Evolutionary conservation across 2,329 filamentous ascomycete species (phyloP).

Genomic region (Penicillium sp.): DNA sequence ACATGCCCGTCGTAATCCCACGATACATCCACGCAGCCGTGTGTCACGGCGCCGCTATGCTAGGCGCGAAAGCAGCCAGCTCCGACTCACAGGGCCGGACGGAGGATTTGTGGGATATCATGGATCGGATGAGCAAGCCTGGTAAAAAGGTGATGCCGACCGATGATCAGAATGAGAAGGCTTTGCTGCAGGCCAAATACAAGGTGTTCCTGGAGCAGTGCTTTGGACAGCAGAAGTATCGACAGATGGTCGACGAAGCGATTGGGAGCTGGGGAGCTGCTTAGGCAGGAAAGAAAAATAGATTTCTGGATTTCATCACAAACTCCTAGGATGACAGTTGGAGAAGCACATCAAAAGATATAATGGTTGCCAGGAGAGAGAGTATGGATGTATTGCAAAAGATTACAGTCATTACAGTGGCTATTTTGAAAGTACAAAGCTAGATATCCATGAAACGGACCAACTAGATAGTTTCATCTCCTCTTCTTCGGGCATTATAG

Average conservation of each 20-base stretch:
- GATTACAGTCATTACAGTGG: constrained; percentile 11
- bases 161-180: constrained; percentile 72
- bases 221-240: constrained; percentile 79
- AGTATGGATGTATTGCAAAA: background rate
- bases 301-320: background rate
- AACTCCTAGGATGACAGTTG: background rate
- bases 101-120: constrained; percentile 91
- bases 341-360: background rate
- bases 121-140: constrained; percentile 96
- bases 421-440: too few relatives aligned
- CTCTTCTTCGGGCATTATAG: too few relatives aligned
- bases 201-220: constrained; percentile 95
- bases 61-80: constrained; percentile 95
- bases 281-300: background rate
- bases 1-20: constrained; percentile 91
- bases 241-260: constrained; percentile 73
- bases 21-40: constrained; percentile 94
- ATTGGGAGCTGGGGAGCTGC: constrained; percentile 48
- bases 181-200: constrained; percentile 84
- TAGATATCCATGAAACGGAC: too few relatives aligned
- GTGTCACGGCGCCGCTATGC: constrained; percentile 97
- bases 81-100: constrained; percentile 75
- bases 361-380: background rate
- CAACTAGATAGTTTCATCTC: too few relatives aligned
- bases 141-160: constrained; percentile 80